Evolutionary conservation across 2,329 filamentous ascomycete genomes (phyloP), one percentile per base, ranked within the genome.

Genomic region (Cladosporium sp.): DNA sequence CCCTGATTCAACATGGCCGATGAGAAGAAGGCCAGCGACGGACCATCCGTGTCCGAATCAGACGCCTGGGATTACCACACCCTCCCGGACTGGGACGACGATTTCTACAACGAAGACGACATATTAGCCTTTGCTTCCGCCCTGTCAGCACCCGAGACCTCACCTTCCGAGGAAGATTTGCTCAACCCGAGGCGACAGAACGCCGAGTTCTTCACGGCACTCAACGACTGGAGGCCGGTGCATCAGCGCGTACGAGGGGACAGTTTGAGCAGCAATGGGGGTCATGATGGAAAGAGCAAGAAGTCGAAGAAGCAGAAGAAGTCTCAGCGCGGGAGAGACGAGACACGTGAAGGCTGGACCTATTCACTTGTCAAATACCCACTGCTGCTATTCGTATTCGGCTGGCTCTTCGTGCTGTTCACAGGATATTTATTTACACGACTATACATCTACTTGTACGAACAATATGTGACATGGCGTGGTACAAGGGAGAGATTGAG

Each of bases 221-320:
- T 95, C 64, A 95, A 95, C 68, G 93, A 99, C 74, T 99, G 93
- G 93, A 85, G 88, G 13, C 93, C 93, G 0, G 82, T 97, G 11
- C 85, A 87, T 59, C 82, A 92, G 65, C 84, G 80, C 51, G 78
- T 91, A 18, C 75, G 41, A 19, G 49, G 42, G 2, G 76, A 66
- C 68, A 54, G 62, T 62, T 24, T 64, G 72, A 67, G 66, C 69
- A 62, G 52, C 55, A 48, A 24, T 37, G 38, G 36, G 3, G 38
- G 44, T 6, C 36, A 20, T 7, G 51, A 52, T 15, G 53, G 53
- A 41, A 52, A 56, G 68, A 65, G 51, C 48, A 67, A 64, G 53
- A 69, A 67, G 56, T 44, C 56, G 37, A 64, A 63, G 52, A 65
- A 68, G 69, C 62, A 64, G 68, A 63, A 67, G 60, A 62, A 70